These are phyloP conservation scores for Mucor velutinosus DNA, from an alignment of 371 early-diverging fungal species.

Conservation along the genomic window DNA sequence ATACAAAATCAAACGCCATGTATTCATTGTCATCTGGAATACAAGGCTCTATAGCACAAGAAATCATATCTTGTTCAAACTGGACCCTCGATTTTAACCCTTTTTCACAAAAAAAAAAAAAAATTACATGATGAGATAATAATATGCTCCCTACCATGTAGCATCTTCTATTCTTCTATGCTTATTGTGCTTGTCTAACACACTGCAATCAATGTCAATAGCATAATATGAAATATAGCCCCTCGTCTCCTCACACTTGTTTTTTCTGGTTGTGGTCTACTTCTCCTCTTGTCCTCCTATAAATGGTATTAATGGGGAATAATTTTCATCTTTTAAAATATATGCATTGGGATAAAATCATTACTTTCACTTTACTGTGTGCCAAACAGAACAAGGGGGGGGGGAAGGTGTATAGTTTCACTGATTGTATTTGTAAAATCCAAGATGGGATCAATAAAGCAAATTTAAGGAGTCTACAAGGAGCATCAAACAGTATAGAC, in stretches of 20 bases:
- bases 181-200: not conserved
- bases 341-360: not conserved
- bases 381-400: not conserved
- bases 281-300: conserved; percentile 6
- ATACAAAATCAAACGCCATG: not conserved
- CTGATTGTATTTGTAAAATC: not conserved
- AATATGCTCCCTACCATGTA: not conserved
- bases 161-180: not conserved
- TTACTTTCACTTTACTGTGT: not conserved
- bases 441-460: not conserved
- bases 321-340: not conserved
- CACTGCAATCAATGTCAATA: not conserved
- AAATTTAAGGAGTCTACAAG: not conserved
- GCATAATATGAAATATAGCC: not conserved
- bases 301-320: not conserved
- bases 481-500: not conserved
- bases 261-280: not conserved
- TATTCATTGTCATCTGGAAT: not conserved
- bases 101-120: not conserved
- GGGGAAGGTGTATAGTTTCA: not conserved
- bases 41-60: not conserved
- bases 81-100: not conserved
- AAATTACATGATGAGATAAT: not conserved
- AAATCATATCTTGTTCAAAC: not conserved
- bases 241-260: not conserved